Evolutionary conservation across 495 filamentous ascomycete genomes (phyloP), one percentile per base, ranked within the genome.

Genomic region (Echria macrotheca): DNA sequence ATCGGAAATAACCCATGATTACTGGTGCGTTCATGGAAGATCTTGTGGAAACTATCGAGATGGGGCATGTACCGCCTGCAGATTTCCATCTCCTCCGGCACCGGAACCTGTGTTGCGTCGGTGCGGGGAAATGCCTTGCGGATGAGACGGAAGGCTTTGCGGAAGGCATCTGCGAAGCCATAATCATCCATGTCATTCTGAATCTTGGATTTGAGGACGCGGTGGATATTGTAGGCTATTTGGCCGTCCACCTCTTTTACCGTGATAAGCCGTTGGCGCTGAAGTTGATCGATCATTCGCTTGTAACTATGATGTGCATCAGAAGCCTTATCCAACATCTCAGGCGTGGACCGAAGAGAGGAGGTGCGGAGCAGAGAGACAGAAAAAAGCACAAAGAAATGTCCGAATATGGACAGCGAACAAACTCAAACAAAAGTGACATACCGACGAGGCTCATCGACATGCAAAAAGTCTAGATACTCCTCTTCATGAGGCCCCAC

Each of bases 401-500:
- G n/a, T n/a, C n/a, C n/a, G 19, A 12, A 47, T 9, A 19, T 40
- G 19, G 40, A 35, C 21, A 51, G 22, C 17, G 33, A 54, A 3
- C 25, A 17, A 12, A 4, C 14, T 14, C 19, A 5, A 5, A 31
- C n/a, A 21, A 5, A n/a, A 2, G 9, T 28, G 18, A 22, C 26
- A 23, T 52, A 61, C 55, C 46, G 44, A 18, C 32, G 37, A 9
- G 31, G 15, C 17, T 50, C 48, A 19, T 38, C 18, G 33, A 24
- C 19, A 37, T 53, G 17, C 12, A 64, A 32, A 24, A 61, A 54
- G 4, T 64, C 60, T 0, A 64, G 50, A 25, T 54, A 49, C 0
- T 49, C 33, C 29, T 64, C 58, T 9, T 50, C 44, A 36, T 64
- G 58, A 5, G 52, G 47, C n/a, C 40, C 53, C 9, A 56, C 56